Evolutionary conservation across 495 filamentous ascomycete genomes (phyloP).

Genomic region (Hyaloscypha bicolor): DNA sequence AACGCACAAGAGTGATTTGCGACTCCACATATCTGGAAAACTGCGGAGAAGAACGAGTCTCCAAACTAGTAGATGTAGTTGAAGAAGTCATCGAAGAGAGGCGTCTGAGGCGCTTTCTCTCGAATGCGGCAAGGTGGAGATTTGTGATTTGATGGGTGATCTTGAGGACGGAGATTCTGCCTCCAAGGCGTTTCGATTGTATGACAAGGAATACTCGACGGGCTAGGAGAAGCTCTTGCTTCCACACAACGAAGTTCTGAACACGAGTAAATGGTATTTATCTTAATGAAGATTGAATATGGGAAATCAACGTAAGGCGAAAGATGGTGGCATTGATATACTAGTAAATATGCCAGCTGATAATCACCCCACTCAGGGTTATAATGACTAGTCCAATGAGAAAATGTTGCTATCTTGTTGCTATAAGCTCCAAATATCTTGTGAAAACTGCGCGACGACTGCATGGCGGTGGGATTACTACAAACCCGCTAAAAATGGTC

Average conservation of each 20-base stretch:
- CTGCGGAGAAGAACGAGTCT: background rate
- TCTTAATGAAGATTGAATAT: too few species aligned
- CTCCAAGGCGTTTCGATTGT: too few species aligned
- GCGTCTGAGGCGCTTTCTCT: background rate
- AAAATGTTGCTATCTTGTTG: background rate
- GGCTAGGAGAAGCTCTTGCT: too few species aligned
- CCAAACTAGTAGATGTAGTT: background rate
- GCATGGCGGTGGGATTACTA: too few species aligned
- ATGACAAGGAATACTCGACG: too few species aligned
- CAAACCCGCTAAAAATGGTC: too few species aligned
- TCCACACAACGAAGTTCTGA: too few species aligned
- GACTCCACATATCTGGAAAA: conserved; percentile 2
- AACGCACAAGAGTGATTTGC: background rate
- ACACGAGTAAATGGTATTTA: background rate
- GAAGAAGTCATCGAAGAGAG: conserved; percentile 10
- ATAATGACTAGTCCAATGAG: background rate
- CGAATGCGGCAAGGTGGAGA: background rate
- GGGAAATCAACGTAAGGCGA: too few species aligned
- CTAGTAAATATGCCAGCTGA: background rate
- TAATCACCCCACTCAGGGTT: background rate
- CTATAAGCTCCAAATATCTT: background rate
- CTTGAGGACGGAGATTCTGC: background rate
- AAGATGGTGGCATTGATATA: too few species aligned
- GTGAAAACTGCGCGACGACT: background rate
- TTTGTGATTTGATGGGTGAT: background rate